Conservation (phyloP, 345 rosid species). For the Lenwebbia sp. region DNA sequence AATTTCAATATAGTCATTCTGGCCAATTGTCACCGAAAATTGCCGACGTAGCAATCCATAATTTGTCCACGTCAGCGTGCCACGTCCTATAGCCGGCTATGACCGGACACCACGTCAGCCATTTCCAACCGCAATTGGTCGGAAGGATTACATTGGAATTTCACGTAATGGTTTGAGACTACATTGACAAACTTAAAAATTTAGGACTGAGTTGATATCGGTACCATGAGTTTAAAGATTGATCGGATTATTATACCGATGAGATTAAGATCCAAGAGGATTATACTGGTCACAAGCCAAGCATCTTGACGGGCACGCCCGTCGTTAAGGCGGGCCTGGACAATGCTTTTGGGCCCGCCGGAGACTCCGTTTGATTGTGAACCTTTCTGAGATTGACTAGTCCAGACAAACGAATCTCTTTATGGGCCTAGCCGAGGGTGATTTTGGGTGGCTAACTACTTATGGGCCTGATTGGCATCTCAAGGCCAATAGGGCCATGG, state of each 20-base stretch:
- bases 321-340: too few relatives aligned
- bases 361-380: neutral
- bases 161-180: accelerated
- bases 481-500: neutral
- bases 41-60: accelerated
- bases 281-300: neutral
- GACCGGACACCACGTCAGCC: accelerated
- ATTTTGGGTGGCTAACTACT: neutral
- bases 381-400: neutral
- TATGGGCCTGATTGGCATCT: neutral
- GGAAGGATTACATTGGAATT: neutral
- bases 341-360: neutral
- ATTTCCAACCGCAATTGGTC: accelerated
- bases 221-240: neutral
- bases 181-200: accelerated
- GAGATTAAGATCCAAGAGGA: neutral
- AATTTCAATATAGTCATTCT: neutral
- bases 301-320: too few relatives aligned
- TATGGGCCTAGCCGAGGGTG: neutral
- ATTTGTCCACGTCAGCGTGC: neutral
- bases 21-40: neutral
- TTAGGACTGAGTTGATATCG: neutral
- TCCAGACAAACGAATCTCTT: neutral
- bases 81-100: accelerated
- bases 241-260: neutral